phyloP scores from a whole-genome alignment of 805 yeast species.

The Candida ipomoeae region DNA sequence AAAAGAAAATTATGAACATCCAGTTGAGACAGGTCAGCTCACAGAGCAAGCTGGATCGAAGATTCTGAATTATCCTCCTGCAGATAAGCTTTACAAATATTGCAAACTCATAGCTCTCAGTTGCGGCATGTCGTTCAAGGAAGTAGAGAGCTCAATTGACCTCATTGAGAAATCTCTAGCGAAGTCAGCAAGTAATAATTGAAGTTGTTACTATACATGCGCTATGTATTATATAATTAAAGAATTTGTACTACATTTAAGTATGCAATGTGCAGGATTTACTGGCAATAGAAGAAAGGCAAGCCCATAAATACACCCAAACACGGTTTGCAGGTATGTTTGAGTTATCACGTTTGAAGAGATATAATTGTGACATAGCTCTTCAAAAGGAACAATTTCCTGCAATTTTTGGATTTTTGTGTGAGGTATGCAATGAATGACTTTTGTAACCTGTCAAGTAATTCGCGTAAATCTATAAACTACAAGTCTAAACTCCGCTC shows the following conservation, averaged over 20 bases:
- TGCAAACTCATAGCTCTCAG: constrained; percentile 39
- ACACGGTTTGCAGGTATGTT: background rate
- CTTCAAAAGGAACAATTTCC: background rate
- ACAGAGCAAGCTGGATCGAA: constrained; percentile 11
- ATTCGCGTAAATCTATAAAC: background rate
- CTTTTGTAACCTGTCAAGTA: background rate
- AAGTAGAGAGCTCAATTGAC: constrained; percentile 40
- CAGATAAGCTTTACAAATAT: constrained; percentile 36
- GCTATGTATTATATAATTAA: background rate
- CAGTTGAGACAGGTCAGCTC: background rate
- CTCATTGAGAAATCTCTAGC: constrained; percentile 38
- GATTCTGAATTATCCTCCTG: constrained; percentile 24
- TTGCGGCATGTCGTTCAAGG: constrained; percentile 39
- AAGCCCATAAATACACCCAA: background rate
- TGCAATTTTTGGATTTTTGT: background rate
- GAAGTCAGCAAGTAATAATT: constrained; percentile 16
- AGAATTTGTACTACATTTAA: background rate
- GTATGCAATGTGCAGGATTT: background rate
- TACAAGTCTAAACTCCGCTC: background rate
- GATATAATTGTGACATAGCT: background rate
- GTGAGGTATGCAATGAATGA: background rate
- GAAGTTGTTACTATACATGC: background rate
- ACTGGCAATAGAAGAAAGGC: background rate
- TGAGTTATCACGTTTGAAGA: background rate
- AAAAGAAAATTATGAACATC: constrained; percentile 15